phyloP scores from a whole-genome alignment of 805 yeast genomes.

The Metschnikowia lochheadii region DNA sequence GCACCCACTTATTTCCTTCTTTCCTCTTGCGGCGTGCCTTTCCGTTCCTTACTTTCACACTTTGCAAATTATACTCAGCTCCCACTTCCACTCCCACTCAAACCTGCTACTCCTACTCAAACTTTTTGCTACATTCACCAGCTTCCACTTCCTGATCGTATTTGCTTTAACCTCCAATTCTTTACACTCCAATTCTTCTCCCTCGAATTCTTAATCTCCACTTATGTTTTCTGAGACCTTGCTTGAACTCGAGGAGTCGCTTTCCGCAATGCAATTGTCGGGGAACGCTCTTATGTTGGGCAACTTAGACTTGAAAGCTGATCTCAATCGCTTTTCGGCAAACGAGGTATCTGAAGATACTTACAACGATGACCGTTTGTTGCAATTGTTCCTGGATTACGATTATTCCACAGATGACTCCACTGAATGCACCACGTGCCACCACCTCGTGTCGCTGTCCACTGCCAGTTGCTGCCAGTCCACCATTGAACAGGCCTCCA shows the following conservation, averaged over 20 bases:
- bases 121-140: no score
- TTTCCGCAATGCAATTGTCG: slow-evolving; percentile 11
- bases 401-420: slow-evolving; percentile 11
- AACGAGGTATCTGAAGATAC: slow-evolving; percentile 1
- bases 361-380: slow-evolving; percentile 1
- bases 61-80: background rate
- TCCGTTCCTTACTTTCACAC: background rate
- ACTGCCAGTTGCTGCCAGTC: slow-evolving; percentile 9
- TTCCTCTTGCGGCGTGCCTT: background rate
- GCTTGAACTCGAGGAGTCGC: slow-evolving; percentile 20
- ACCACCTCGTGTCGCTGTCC: slow-evolving; percentile 3
- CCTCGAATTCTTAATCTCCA: background rate
- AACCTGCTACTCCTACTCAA: background rate
- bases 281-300: slow-evolving; percentile 14
- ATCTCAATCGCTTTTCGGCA: slow-evolving; percentile 15
- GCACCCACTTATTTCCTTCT: background rate
- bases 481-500: slow-evolving; percentile 3
- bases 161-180: background rate
- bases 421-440: slow-evolving; percentile 13
- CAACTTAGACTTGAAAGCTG: slow-evolving; percentile 17
- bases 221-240: slow-evolving; percentile 16
- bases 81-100: background rate
- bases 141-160: background rate
- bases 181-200: background rate
- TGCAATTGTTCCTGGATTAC: slow-evolving; percentile 9